A percentile compares a stretch with the other conserved stretches of the same genome.
Evolutionary conservation across 352 stramenopile species (phyloP).

Genomic region (Phytophthora sojae): DNA sequence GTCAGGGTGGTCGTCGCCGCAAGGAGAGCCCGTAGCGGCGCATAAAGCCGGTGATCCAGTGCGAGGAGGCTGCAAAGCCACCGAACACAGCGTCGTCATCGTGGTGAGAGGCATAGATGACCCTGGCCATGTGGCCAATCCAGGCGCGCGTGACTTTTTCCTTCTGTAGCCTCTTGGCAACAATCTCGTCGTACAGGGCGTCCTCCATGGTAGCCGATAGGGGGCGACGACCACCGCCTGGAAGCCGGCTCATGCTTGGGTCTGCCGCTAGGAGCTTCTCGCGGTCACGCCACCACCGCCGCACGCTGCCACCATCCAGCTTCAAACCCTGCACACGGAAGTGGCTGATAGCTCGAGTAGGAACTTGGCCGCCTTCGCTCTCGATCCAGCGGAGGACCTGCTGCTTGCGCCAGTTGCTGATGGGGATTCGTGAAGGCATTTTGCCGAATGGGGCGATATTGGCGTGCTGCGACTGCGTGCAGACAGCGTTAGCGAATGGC

Average conservation of each 20-base stretch:
- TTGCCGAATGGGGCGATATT: not conserved
- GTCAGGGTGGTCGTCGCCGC: conserved; percentile 20
- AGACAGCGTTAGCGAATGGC: too few species aligned
- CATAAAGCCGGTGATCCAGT: conserved; percentile 40
- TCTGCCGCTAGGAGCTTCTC: conserved; percentile 12
- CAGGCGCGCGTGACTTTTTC: conserved; percentile 23
- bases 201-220: conserved; percentile 12
- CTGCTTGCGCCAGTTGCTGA: conserved; percentile 3
- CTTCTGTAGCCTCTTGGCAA: conserved; percentile 9
- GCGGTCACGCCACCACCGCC: conserved; percentile 28
- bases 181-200: conserved; percentile 12
- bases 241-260: not conserved
- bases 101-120: conserved; percentile 4
- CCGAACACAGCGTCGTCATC: not conserved
- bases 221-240: not conserved
- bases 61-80: conserved; percentile 27
- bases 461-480: too few species aligned
- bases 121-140: conserved; percentile 19
- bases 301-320: conserved; percentile 10
- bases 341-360: conserved; percentile 12
- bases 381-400: conserved; percentile 19
- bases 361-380: conserved; percentile 2
- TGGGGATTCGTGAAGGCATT: conserved; percentile 13
- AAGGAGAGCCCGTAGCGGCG: conserved; percentile 7
- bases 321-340: conserved; percentile 19